Evolutionary conservation across 208 protist species (phyloP), one percentile per base, ranked within the genome.

Genomic region (Trypanosoma avium): DNA sequence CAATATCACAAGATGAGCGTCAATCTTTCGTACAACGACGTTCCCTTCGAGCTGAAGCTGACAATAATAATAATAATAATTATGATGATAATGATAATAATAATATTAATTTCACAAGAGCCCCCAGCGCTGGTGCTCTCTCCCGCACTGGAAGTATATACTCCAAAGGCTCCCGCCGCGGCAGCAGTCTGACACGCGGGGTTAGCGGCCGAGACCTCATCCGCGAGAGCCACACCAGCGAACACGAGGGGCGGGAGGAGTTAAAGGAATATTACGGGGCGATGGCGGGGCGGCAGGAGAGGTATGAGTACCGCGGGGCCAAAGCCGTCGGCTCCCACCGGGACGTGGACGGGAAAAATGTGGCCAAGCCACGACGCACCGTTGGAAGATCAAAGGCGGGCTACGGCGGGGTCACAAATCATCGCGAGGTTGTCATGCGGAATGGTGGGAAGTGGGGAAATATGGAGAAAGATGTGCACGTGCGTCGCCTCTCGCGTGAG

Each of bases 361-460:
- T 86, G 32, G 77, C 76, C 46, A 77, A 78, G 58, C 80, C 84
- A n/a, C 79, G 84, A n/a, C 80, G 80, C 26, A 68, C 81, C 40
- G 77, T 64, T 12, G 79, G 68, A 30, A 53, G 66, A 42, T 55
- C 61, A 63, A 63, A 69, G 4, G 87, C 73, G 0, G 80, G 84
- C 48, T 90, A 90, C 71, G 84, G 79, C 50, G 84, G 84, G 36
- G 77, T 90, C 60, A 76, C 79, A 53, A 85, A 82, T 61, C 83
- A 84, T 69, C 79, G 80, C 22, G 63, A 80, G 24, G 62, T 66
- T 0, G 80, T 75, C 24, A 90, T 90, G 80, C 69, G 66, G 42
- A 73, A 69, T 10, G 84, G 84, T 13, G 78, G 84, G 67, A 64
- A 70, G 58, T 84, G 76, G 79, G 82, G 82, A 29, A 67, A 81